phyloP scores from a whole-genome alignment of 352 stramenopile genomes.

The Globisporangium radiosum region DNA sequence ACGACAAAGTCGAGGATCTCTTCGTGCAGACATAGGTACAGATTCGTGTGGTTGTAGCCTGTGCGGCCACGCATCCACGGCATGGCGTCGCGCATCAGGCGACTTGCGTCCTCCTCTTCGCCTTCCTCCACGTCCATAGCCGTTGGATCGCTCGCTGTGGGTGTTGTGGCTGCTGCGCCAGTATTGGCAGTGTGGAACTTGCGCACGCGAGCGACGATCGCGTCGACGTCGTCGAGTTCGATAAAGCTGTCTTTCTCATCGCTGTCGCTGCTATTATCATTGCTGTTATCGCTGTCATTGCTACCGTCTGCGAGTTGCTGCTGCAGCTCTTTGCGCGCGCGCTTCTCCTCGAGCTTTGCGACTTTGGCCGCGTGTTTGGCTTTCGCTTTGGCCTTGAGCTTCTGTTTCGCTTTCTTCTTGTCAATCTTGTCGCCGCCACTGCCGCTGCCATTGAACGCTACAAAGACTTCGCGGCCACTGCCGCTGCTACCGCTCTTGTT shows the following conservation, averaged over 20 bases:
- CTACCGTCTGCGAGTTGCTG: conserved; percentile 2
- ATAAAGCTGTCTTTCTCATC: conserved; percentile 51
- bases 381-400: conserved; percentile 58
- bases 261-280: conserved; percentile 12
- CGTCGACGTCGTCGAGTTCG: conserved; percentile 20
- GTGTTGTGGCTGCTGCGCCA: neutral
- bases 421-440: conserved; percentile 22
- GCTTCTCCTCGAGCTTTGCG: conserved; percentile 47
- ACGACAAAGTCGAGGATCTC: conserved; percentile 94
- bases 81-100: conserved; percentile 36
- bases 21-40: conserved; percentile 90
- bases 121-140: conserved; percentile 17
- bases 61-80: conserved; percentile 65
- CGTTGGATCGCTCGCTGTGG: no score
- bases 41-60: conserved; percentile 54
- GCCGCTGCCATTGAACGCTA: neutral
- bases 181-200: neutral
- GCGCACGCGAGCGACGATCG: neutral
- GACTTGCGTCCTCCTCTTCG: conserved; percentile 19
- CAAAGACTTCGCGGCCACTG: neutral
- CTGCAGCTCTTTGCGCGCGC: conserved; percentile 6
- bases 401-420: conserved; percentile 44
- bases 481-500: conserved; percentile 12
- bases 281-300: conserved; percentile 8
- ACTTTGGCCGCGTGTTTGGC: conserved; percentile 43